Percentiles rank a stretch among this genome's conserved stretches.
These are phyloP conservation scores for Sporothrix phasma DNA, from an alignment of 2,329 filamentous ascomycete species.

Conservation along the genomic window DNA sequence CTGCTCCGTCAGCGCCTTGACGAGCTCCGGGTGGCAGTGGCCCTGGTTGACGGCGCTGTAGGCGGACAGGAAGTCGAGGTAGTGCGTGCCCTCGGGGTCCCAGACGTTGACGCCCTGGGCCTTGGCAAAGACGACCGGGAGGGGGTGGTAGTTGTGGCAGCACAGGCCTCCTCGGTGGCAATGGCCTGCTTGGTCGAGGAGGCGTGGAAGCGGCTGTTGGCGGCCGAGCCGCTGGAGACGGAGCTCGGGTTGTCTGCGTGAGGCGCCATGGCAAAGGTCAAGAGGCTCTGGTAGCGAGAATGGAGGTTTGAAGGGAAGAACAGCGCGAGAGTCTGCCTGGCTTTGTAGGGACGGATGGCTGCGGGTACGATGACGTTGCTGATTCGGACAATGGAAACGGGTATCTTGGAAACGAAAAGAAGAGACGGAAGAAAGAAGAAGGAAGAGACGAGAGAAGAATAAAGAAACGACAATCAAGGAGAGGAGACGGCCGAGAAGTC, in stretches of 20 bases:
- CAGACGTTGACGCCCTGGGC: slow-evolving; percentile 83
- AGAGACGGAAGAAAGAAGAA: neutral
- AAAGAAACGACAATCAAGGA: too few relatives aligned
- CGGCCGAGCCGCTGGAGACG: slow-evolving; percentile 27
- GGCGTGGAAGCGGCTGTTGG: slow-evolving; percentile 52
- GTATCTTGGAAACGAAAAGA: neutral
- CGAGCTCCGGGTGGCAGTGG: slow-evolving; percentile 92
- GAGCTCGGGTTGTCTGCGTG: slow-evolving; percentile 40
- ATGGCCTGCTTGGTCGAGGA: slow-evolving; percentile 73
- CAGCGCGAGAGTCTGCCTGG: too few relatives aligned
- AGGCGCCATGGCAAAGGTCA: slow-evolving; percentile 42
- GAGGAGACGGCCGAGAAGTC: neutral
- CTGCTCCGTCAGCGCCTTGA: slow-evolving; percentile 83
- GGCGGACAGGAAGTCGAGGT: slow-evolving; percentile 94
- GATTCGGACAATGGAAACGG: neutral
- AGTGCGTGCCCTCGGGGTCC: slow-evolving; percentile 93
- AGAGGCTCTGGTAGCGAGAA: neutral
- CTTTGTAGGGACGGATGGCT: too few relatives aligned
- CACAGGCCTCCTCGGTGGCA: slow-evolving; percentile 67
- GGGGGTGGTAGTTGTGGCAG: slow-evolving; percentile 98
- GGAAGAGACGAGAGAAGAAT: neutral
- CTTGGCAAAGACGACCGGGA: slow-evolving; percentile 84
- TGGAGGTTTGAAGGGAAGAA: neutral
- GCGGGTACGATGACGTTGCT: neutral
- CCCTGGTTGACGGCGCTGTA: slow-evolving; percentile 98